phyloP scores from a whole-genome alignment of 768 basidiomycete genomes.

The Lenzites betulinus region DNA sequence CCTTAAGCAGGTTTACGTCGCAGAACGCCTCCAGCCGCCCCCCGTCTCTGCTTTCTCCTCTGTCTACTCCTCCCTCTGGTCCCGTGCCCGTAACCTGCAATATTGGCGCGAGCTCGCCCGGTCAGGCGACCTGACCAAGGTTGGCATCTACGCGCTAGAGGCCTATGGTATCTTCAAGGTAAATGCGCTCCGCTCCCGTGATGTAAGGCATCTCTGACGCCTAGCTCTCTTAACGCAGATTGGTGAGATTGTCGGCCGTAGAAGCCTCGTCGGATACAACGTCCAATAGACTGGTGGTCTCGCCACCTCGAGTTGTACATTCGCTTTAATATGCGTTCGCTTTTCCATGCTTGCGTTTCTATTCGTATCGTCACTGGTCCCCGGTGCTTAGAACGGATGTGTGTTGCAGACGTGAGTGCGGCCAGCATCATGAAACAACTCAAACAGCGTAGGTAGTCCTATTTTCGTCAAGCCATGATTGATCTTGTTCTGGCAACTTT shows the following conservation, averaged over 20 bases:
- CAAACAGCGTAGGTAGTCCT: too few relatives aligned
- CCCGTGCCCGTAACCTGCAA: slow-evolving; percentile 53
- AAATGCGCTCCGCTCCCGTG: background rate
- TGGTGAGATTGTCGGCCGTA: slow-evolving; percentile 85
- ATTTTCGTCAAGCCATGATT: too few relatives aligned
- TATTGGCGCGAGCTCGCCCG: slow-evolving; percentile 63
- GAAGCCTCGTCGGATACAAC: slow-evolving; percentile 79
- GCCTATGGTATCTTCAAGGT: slow-evolving; percentile 92
- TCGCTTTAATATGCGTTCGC: slow-evolving; percentile 10
- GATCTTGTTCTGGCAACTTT: too few relatives aligned
- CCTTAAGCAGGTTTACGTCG: slow-evolving; percentile 54
- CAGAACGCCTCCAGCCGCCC: slow-evolving; percentile 65
- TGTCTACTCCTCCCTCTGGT: slow-evolving; percentile 68
- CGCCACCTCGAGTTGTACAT: background rate
- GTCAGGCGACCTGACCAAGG: slow-evolving; percentile 66
- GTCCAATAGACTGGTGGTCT: slow-evolving; percentile 36
- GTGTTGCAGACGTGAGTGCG: too few relatives aligned
- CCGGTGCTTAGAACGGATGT: too few relatives aligned
- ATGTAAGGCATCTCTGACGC: background rate
- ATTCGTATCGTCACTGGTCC: too few relatives aligned
- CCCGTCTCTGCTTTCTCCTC: slow-evolving; percentile 52
- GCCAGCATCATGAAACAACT: too few relatives aligned
- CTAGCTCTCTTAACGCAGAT: slow-evolving; percentile 46
- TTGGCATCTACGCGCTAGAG: slow-evolving; percentile 79
- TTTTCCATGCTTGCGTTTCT: background rate